Evolutionary conservation across 306 rosid genomes (phyloP), one percentile per base, ranked within the genome.

Genomic region (Dryas alaskensis): DNA sequence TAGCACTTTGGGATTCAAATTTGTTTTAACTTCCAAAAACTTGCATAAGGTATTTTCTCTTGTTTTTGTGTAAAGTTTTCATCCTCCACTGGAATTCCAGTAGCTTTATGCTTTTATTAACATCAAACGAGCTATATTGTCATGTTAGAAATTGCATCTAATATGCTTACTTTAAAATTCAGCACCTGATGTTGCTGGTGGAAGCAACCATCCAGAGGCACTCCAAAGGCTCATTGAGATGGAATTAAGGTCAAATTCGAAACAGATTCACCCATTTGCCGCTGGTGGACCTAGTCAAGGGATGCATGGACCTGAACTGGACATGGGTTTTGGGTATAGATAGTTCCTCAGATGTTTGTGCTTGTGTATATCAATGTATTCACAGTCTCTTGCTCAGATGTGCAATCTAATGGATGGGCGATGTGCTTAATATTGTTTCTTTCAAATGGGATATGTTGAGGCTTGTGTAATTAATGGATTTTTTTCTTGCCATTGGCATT

Each of bases 241-340:
- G 98, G 99, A 91, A 67, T 82, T 85, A n/a, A 85, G 97, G 82
- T 51, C 89, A 64, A 89, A 89, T 8, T 19, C 89, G 14, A 89
- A 89, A 79, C 77, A 69, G 76, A 66, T 61, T 51, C 86, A 64
- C 37, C 85, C 83, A 5, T 78, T 82, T 71, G 75, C 87, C 27
- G 66, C 58, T 19, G 58, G 89, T 2, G 87, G 90, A 39, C 92
- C 75, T 61, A 79, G 82, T 50, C 90, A 80, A 40, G 87, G 87
- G 81, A 78, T 77, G 70, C 77, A 78, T 8, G 85, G 89, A 70
- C 91, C 86, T 70, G 98, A 88, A 89, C 89, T 94, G 57, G 96
- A 88, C 88, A 74, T 88, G 92, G 89, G 96, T 48, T 89, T 92
- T 57, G 92, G 97, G 75, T 87, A 87, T 81, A 89, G 95, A 73